Base-by-base conservation (phyloP, 1,284 basidiomycete species). In the Sutorius eximius region DNA sequence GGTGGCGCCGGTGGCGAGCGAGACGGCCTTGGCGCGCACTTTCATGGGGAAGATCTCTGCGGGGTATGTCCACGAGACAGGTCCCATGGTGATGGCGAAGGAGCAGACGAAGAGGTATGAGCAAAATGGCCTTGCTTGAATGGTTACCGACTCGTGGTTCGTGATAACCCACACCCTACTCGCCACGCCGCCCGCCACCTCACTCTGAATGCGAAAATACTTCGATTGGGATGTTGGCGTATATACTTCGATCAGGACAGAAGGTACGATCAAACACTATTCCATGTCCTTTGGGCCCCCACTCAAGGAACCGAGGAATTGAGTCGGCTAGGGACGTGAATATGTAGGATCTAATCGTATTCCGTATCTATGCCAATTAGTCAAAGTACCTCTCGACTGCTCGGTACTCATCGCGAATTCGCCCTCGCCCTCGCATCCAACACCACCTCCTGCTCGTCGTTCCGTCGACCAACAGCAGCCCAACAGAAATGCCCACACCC, bases 1-100 rank as follows among this genome's bases (percentile, higher is more conserved):
- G n/a, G n/a, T 89, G 18, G 80, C 76, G 8, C 84, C 78, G 3
- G 81, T 81, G 0, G 80, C 65, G 30, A 89, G 59, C 1, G 87
- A 78, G 15, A 91, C 87, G 7, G 87, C 89, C 67, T 90, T 91
- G 52, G 81, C 85, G 43, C 88, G 83, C 34, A 88, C 81, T 57
- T 82, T 83, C 73, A 86, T 81, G 3, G 87, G 87, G 77, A 83
- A 86, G 56, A 85, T 72, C 61, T 85, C 83, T 16, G 82, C 84
- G 11, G 83, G 82, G 55, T 86, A 86, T 3, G 82, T 85, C 85
- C 85, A 87, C 7, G 84, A 83, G 7, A 84, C 82, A 8, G 87
- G 87, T 20, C 89, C 88, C 79, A 90, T 82, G n/a, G 85, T 87
- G 62, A 88, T 78, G 12, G 87, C 85, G 65, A 87, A 89, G 60